These are phyloP conservation scores for Plasmodium relictum DNA, from an alignment of 169 alveolate genomes.

Conservation along the genomic window DNA sequence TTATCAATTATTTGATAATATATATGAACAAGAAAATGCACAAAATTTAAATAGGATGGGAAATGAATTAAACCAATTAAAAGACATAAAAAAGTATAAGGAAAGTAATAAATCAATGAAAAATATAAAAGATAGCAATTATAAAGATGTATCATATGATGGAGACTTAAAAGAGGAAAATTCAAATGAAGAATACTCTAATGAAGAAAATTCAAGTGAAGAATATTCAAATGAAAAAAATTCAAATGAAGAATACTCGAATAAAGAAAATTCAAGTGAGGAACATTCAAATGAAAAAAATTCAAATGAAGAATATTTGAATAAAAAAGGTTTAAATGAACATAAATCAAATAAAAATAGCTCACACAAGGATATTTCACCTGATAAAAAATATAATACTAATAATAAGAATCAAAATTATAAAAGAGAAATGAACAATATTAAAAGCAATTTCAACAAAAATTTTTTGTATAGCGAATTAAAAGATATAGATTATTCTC, in stretches of 20 bases:
- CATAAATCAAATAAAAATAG: not conserved
- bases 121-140: no score
- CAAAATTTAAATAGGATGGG: not conserved
- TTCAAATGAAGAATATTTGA: not conserved
- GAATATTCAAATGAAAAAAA: not conserved
- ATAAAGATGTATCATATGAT: no score
- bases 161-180: no score
- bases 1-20: not conserved
- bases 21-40: not conserved
- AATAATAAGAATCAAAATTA: not conserved
- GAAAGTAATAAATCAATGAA: no score
- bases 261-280: not conserved
- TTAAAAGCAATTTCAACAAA: not conserved
- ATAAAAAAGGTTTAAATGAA: not conserved
- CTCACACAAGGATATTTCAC: not conserved
- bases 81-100: not conserved
- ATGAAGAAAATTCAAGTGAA: not conserved
- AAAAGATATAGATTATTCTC: slow-evolving; percentile 80
- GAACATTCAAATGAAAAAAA: not conserved
- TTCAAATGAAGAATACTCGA: not conserved
- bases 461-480: slow-evolving; percentile 5
- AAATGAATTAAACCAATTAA: not conserved
- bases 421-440: not conserved
- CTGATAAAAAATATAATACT: not conserved
- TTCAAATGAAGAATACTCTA: not conserved